Base-by-base conservation (phyloP, 768 basidiomycete species). In the Tylopilus plumbeoviolaceoides region DNA sequence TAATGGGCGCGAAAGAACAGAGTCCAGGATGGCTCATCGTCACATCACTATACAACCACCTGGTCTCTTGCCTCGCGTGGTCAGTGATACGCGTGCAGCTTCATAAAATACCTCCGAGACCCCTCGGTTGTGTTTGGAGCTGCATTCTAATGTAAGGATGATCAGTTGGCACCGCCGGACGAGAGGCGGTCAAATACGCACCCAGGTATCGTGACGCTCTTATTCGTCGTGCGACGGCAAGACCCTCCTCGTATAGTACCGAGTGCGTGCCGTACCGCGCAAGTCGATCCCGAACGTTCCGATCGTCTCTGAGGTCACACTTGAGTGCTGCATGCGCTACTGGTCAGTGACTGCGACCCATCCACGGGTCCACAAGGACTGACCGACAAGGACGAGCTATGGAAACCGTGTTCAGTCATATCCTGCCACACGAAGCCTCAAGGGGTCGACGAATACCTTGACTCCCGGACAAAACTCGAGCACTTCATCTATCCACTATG, bases 111-210 rank as follows among this genome's bases (percentile, higher is more conserved):
- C 93, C 66, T 98, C 95, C 27, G 82, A 78, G 11, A 98, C 94
- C 5, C 95, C 95, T 44, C 95, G 83, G 60, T 97, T 95, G 64
- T 95, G 93, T 70, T 98, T 98, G 8, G 95, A 94, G 58, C 93
- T 95, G 66, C 95, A 98, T 76, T 98, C 95, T 97, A 25, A 50
- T 30, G 40, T 42, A 33, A 11, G 11, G 6, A 5, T 17, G 12
- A 20, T 51, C 47, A 53, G 42, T 33, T 23, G 35, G 14, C 33
- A 30, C 30, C 30, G n/a, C 5, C 4, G 25, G 27, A 21, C 10
- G 15, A 30, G n/a, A 18, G 23, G 44, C 10, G 30, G 5, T 46
- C 20, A 35, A 41, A 47, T n/a, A 75, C 81, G 31, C 55, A 92
- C 93, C 95, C 2, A 98, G 80, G 72, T 98, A 98, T 31, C 95